Base-by-base conservation (phyloP, 176 grass and related monocot genomes). In the Zoysia japonica region DNA sequence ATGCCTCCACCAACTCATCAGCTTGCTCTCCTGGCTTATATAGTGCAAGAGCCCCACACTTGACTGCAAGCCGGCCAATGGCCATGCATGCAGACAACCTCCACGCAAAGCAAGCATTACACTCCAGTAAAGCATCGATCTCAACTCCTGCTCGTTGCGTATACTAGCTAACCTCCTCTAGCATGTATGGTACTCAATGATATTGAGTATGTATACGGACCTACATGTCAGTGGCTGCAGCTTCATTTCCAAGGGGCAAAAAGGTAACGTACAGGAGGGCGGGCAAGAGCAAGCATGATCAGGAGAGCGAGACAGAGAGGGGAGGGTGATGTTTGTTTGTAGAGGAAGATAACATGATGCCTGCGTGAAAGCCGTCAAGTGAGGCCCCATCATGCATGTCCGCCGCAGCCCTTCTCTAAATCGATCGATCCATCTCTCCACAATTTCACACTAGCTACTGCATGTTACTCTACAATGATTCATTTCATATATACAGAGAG, bases 341-440 rank as follows among this genome's bases (percentile, higher is more conserved):
- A 81, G 87, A 90, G 75, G 87, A 98, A 98, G 95, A 88, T 94
- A 98, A 92, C 90, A 98, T 98, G 87, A 98, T 98, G 90, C 81
- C 87, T 94, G 92, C 90, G 90, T 94, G 95, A 89, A 83, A 90
- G 72, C 85, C 80, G 83, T 98, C 28, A 28, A 0, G 28, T 28
- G 28, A 28, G 28, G 0, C 67, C 77, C 79, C 92, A 94, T 98
- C 92, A 98, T 94, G 40, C 46, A 28, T 28, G 28, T 28, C 28
- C 28, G 28, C 77, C 11, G 69, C 86, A 78, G 0, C 28, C 28
- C 28, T 28, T 28, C 28, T 28, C 28, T 28, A 28, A 28, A 28
- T 28, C 28, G 28, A 28, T 28, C 28, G 28, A 28, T 28, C 28
- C 28, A 28, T 28, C 28, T 28, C 28, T 28, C 28, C 28, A 28